Evolutionary conservation across 805 yeast genomes (phyloP).

Genomic region (Metschnikowia baotianmanensis): DNA sequence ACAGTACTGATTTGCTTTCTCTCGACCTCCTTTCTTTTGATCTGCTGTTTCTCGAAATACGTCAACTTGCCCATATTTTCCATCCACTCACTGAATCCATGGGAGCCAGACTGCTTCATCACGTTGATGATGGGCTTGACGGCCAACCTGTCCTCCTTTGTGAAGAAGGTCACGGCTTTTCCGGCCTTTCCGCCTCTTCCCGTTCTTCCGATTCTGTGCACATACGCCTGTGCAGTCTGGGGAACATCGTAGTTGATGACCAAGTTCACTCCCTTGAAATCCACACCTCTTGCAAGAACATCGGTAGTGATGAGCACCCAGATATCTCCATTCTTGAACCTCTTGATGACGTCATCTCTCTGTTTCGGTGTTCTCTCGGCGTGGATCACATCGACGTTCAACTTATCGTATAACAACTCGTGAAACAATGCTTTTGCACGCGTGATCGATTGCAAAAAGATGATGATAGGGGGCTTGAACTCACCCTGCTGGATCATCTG

Average conservation of each 20-base stretch:
- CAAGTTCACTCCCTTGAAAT: slow-evolving; percentile 90
- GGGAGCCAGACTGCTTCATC: slow-evolving; percentile 88
- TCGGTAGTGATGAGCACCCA: slow-evolving; percentile 98
- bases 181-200: slow-evolving; percentile 93
- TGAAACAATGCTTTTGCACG: slow-evolving; percentile 95
- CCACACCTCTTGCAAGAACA: slow-evolving; percentile 94
- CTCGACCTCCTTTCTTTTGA: slow-evolving; percentile 56
- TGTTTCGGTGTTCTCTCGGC: slow-evolving; percentile 90
- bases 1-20: slow-evolving; percentile 84
- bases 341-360: slow-evolving; percentile 78
- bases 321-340: slow-evolving; percentile 83
- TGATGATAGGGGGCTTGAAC: slow-evolving; percentile 88
- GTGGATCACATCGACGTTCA: slow-evolving; percentile 94
- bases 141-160: slow-evolving; percentile 78
- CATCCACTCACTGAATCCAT: slow-evolving; percentile 79
- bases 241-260: slow-evolving; percentile 98
- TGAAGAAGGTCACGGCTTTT: slow-evolving; percentile 85
- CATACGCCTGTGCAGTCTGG: slow-evolving; percentile 87
- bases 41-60: slow-evolving; percentile 57
- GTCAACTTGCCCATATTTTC: slow-evolving; percentile 62
- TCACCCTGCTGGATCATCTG: slow-evolving; percentile 83
- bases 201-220: slow-evolving; percentile 97
- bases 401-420: slow-evolving; percentile 84
- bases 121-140: slow-evolving; percentile 87
- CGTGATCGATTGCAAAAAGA: slow-evolving; percentile 85